Base-by-base conservation (phyloP, 2,329 filamentous ascomycete genomes). In the Pseudofabraea citricarpa region DNA sequence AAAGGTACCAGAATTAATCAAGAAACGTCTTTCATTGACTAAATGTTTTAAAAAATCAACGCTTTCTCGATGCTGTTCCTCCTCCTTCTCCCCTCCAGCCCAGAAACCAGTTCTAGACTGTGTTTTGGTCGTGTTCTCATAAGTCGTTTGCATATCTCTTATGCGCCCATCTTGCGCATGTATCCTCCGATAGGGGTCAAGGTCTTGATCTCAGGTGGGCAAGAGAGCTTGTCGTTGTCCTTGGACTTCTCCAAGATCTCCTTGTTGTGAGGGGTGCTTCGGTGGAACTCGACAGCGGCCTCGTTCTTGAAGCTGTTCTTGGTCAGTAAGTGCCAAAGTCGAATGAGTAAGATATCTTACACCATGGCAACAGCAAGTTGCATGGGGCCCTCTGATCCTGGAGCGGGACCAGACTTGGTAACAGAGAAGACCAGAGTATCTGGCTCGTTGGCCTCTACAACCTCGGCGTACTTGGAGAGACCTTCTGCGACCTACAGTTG, bases 381-480 rank as follows among this genome's bases (percentile, higher is more conserved):
- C 1, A n/a, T n/a, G 9, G 35, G 19, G 8, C 35, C 35, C 19
- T 37, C 35, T 10, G 20, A 20, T 22, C 35, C 35, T 21, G 18
- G 18, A 8, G 20, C 21, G 18, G 19, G 19, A 9, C n/a, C 18
- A n/a, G 6, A 6, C 18, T 37, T 37, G 3, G 19, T n/a, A n/a
- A 37, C 15, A 21, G 35, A 22, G 35, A 37, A 37, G 7, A 37
- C 18, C 4, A 37, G 5, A 22, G 35, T 37, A 12, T 37, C 35
- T 12, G 35, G 35, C 35, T 37, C 35, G 19, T 37, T 37, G 7
- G 35, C 35, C 21, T 37, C 35, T 18, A 37, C 35, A n/a, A 21
- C 8, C 8, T 21, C 35, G 12, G 9, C 18, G 35, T 21, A 21
- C 13, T 37, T 23, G 20, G 5, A 9, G 20, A 37, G 21, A 22